A percentile compares a stretch with the other conserved stretches of the same genome.
Evolutionary conservation across 2,329 filamentous ascomycete genomes (phyloP).

Genomic region (Verticillium nubilum): DNA sequence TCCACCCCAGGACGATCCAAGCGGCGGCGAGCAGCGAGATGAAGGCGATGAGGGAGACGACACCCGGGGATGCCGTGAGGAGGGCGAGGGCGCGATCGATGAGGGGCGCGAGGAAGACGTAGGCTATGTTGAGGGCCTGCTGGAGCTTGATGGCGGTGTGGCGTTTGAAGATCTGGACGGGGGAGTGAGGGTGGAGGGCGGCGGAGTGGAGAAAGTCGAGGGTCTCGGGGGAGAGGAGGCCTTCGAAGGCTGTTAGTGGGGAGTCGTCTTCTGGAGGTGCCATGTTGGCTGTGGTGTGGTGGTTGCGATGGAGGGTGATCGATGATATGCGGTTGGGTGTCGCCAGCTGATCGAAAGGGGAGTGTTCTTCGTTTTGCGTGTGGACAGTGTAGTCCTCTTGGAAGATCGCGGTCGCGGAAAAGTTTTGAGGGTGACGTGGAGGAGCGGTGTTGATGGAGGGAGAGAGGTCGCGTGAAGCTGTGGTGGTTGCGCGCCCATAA

Average conservation of each 20-base stretch:
- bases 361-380: no score
- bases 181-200: slow-evolving; percentile 39
- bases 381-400: background rate
- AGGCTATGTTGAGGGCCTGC: slow-evolving; percentile 22
- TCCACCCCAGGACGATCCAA: slow-evolving; percentile 64
- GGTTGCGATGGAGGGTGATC: background rate
- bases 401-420: background rate
- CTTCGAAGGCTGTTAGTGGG: slow-evolving; percentile 26
- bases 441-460: background rate
- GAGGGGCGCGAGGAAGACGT: slow-evolving; percentile 36
- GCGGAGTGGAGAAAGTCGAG: slow-evolving; percentile 39
- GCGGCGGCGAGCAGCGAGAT: slow-evolving; percentile 52
- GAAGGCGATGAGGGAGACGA: slow-evolving; percentile 38
- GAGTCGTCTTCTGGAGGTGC: slow-evolving; percentile 15
- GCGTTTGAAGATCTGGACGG: slow-evolving; percentile 34
- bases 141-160: slow-evolving; percentile 24
- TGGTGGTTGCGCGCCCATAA: background rate
- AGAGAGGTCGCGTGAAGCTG: background rate
- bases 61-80: slow-evolving; percentile 32
- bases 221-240: slow-evolving; percentile 39
- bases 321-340: background rate
- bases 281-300: slow-evolving; percentile 16
- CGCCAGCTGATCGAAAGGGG: background rate
- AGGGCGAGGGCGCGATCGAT: slow-evolving; percentile 30
- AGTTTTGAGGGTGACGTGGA: background rate